Evolutionary conservation across 2,329 filamentous ascomycete species (phyloP), one percentile per base, ranked within the genome.

Genomic region (Beauveria sp.): DNA sequence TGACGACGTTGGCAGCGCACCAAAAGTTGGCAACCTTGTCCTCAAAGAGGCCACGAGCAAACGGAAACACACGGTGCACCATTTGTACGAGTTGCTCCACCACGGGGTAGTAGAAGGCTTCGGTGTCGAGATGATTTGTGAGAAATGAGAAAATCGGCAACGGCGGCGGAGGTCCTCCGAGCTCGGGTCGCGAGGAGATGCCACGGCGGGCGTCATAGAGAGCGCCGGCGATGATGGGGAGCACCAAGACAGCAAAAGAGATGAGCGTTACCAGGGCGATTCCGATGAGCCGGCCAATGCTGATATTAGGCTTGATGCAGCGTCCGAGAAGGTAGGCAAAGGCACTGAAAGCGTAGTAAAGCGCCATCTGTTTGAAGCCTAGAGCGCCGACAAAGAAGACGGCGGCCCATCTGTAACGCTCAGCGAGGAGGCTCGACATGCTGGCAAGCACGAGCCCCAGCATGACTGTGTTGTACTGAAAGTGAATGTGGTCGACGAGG

Each of bases 381-480:
- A 99, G 80, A 3, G 93, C 90, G 18, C 85, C 86, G 7, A 99
- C 95, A 68, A 99, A 99, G 78, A 96, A 96, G 63, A 96, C 84
- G 65, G 91, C 92, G 28, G 90, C 86, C 92, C 93, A 97, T 64
- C 96, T 83, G 69, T 88, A 88, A 54, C 92, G 85, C 4, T 90
- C 90, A 3, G 92, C 91, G 56, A 96, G 75, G 76, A 98, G 89
- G 73, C 90, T 95, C 48, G 93, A 95, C 78, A 97, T 86, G 68
- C 88, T 91, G 0, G 91, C 91, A 34, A 96, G 79, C 10, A 95
- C 86, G 53, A 98, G 85, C 2, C 96, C 95, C 18, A 99, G 86
- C 95, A 99, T 99, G 56, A 99, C 93, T 0, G 93, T 96, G 73
- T 99, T 99, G 76, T 97, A 99, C 76, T 99, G 95, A 73, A 99